Evolutionary conservation across 495 filamentous ascomycete genomes (phyloP).

Genomic region (Penicillium roqueforti): DNA sequence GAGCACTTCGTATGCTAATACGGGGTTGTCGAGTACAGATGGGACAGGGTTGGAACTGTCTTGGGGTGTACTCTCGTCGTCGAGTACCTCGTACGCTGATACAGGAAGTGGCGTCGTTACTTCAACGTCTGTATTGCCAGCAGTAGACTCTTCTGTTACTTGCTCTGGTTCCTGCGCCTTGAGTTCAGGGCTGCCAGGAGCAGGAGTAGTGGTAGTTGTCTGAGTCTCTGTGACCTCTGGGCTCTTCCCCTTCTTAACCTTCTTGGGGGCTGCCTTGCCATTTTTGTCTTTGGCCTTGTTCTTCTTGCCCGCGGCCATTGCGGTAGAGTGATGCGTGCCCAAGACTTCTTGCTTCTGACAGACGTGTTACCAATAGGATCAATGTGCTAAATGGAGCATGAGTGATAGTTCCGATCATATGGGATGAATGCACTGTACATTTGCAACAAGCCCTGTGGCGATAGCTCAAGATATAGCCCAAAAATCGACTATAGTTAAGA

Average conservation of each 20-base stretch:
- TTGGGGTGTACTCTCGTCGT: background rate
- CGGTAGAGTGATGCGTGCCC: slow-evolving; percentile 35
- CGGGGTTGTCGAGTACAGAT: background rate
- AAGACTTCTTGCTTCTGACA: slow-evolving; percentile 20
- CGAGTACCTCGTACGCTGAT: slow-evolving; percentile 5
- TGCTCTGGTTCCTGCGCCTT: slow-evolving; percentile 23
- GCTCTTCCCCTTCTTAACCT: slow-evolving; percentile 41
- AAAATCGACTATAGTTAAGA: slow-evolving; percentile 15
- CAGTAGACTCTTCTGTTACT: slow-evolving; percentile 18
- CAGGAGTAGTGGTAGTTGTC: slow-evolving; percentile 26
- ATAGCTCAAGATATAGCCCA: slow-evolving; percentile 39
- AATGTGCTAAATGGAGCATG: slow-evolving; percentile 20
- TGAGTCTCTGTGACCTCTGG: slow-evolving; percentile 33
- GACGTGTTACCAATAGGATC: slow-evolving; percentile 46
- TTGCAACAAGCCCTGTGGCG: slow-evolving; percentile 30
- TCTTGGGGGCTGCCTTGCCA: slow-evolving; percentile 34
- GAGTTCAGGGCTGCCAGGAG: slow-evolving; percentile 23
- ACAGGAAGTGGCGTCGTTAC: slow-evolving; percentile 15
- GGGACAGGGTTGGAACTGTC: background rate
- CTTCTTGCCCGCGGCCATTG: slow-evolving; percentile 38
- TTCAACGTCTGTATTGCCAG: slow-evolving; percentile 20
- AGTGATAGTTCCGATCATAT: slow-evolving; percentile 34
- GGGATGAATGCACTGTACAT: slow-evolving; percentile 34
- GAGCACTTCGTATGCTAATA: slow-evolving; percentile 3
- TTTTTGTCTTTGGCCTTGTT: slow-evolving; percentile 34